Evolutionary conservation across 805 yeast species (phyloP), one percentile per base, ranked within the genome.

Genomic region (Metschnikowia amazonensis): DNA sequence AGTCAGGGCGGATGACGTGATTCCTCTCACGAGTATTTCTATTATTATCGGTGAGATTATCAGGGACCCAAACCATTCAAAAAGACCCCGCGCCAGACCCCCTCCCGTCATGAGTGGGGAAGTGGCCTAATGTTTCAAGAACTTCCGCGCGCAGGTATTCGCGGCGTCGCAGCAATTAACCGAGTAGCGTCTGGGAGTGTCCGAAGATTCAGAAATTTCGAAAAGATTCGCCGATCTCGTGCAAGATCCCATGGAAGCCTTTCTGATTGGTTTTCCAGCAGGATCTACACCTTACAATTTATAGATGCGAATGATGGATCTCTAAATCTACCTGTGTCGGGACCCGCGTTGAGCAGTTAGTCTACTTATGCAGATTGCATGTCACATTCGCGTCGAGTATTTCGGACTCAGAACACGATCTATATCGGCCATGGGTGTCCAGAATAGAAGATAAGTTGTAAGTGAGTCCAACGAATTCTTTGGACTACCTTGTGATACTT

Each of bases 351-450:
- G 17, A 32, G 24, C 20, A 35, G 14, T 18, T 14, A 33, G 25
- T 28, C 27, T 5, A 35, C 18, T 11, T 28, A 37, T 37, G 41
- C 41, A 28, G 33, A 27, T 37, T 37, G 28, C 41, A 37, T 37
- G 41, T 20, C 41, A 18, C n/a, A 9, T 37, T 37, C 41, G 41
- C 41, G 41, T 27, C 33, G 32, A 27, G 33, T 23, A 11, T 28
- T 37, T 25, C 31, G 11, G 13, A 21, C 28, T 7, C 25, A 14
- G 7, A 35, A 21, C 28, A 13, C 9, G 2, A 20, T 21, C 16
- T 14, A 23, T 14, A 13, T 2, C 14, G n/a, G 10, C 20, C n/a
- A 14, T 14, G 14, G 18, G 28, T 10, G 4, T 21, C 18, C 16
- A 18, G 23, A 25, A 5, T 11, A 6, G n/a, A 18, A 3, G 6